phyloP scores from a whole-genome alignment of 2,329 filamentous ascomycete genomes.

The Colletotrichum eremochloae region DNA sequence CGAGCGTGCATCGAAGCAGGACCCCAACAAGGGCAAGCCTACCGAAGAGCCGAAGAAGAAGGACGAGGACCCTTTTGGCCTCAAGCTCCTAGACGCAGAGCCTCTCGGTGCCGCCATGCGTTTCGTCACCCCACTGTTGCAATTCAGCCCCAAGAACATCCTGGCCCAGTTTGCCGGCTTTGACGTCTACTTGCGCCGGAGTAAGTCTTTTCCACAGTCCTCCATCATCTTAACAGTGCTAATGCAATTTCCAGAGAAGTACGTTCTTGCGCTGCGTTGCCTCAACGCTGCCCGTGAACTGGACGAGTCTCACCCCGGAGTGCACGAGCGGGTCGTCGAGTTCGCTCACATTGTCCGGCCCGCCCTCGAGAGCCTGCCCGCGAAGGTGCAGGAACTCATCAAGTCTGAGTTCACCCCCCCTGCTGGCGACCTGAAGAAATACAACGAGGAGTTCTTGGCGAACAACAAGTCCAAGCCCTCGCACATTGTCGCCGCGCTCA shows the following conservation, averaged over 20 bases:
- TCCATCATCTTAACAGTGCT: constrained; percentile 43
- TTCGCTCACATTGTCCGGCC: constrained; percentile 75
- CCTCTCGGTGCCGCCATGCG: constrained; percentile 90
- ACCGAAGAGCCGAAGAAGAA: constrained; percentile 78
- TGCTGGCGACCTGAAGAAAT: constrained; percentile 61
- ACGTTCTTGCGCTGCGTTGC: constrained; percentile 87
- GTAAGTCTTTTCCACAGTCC: constrained; percentile 66
- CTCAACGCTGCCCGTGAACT: constrained; percentile 80
- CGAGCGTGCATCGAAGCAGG: constrained; percentile 82
- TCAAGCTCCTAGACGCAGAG: constrained; percentile 84
- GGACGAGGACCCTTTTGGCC: constrained; percentile 88
- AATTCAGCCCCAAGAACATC: constrained; percentile 84
- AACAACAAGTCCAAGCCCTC: constrained; percentile 72
- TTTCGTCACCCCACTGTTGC: constrained; percentile 84
- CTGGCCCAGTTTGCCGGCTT: constrained; percentile 89
- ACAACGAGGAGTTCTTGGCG: constrained; percentile 75
- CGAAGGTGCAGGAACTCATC: constrained; percentile 77
- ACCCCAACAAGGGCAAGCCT: constrained; percentile 82
- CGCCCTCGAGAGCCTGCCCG: constrained; percentile 70
- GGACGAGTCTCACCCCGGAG: constrained; percentile 75
- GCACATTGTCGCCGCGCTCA: constrained; percentile 75
- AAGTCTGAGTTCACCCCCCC: constrained; percentile 71
- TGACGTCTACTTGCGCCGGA: constrained; percentile 86
- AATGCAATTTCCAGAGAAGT: constrained; percentile 74
- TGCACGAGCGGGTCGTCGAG: constrained; percentile 80